phyloP scores from a whole-genome alignment of 805 yeast species.

The Yarrowia sp. region DNA sequence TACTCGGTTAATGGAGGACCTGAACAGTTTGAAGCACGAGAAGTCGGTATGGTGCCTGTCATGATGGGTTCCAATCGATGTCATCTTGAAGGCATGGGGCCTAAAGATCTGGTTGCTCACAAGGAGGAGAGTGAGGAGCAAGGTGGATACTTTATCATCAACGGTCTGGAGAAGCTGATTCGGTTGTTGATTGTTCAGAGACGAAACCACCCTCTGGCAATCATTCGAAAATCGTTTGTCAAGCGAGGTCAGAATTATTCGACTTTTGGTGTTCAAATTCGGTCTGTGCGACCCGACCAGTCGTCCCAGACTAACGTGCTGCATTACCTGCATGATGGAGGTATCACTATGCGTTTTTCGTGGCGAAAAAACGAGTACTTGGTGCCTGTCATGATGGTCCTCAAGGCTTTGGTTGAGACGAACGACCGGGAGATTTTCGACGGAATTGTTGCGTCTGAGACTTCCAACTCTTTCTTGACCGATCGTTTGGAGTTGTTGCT shows the following conservation, averaged over 20 bases:
- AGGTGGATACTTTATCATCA: conserved; percentile 94
- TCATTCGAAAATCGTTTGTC: conserved; percentile 88
- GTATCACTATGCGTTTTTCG: conserved; percentile 91
- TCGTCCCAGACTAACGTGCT: conserved; percentile 97
- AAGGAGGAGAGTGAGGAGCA: conserved; percentile 93
- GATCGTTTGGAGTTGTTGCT: conserved; percentile 94
- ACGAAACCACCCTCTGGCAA: conserved; percentile 97
- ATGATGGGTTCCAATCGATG: conserved; percentile 92
- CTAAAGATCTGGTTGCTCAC: conserved; percentile 69
- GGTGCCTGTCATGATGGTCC: conserved; percentile 87
- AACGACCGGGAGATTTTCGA: conserved; percentile 95
- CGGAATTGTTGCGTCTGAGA: conserved; percentile 89
- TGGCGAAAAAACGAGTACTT: conserved; percentile 96
- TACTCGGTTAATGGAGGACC: conserved; percentile 91
- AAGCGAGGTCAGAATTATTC: conserved; percentile 92
- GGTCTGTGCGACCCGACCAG: conserved; percentile 95
- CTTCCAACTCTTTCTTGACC: conserved; percentile 85
- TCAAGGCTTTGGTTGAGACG: conserved; percentile 86
- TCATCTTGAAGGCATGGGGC: conserved; percentile 80
- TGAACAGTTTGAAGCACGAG: conserved; percentile 74
- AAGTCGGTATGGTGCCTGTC: conserved; percentile 86
- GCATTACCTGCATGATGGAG: conserved; percentile 93
- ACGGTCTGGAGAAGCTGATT: conserved; percentile 93
- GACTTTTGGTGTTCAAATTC: conserved; percentile 86
- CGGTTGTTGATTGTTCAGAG: conserved; percentile 98